Percentiles rank a stretch among this genome's conserved stretches.
These are phyloP conservation scores for Orbilia quercus DNA, from an alignment of 2,329 filamentous ascomycete species.

Conservation along the genomic window DNA sequence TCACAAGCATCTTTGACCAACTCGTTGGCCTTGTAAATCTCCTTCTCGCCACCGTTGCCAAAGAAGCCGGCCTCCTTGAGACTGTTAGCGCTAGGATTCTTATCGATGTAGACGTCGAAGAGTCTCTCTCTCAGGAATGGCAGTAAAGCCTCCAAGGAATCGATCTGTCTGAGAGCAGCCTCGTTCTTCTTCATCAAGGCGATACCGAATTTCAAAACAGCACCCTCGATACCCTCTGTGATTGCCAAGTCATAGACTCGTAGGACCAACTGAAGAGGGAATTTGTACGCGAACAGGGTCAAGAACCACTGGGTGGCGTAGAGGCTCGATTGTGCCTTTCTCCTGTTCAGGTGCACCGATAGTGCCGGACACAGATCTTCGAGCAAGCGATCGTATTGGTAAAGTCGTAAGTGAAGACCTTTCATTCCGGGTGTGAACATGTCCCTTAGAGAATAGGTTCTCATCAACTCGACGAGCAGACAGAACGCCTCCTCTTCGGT, in stretches of 20 bases:
- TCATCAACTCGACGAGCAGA: constrained; percentile 92
- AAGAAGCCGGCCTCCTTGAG: constrained; percentile 98
- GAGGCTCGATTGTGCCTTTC: constrained; percentile 86
- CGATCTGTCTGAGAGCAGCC: constrained; percentile 79
- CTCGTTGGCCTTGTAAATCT: constrained; percentile 93
- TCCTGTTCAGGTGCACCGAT: constrained; percentile 90
- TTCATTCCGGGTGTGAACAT: constrained; percentile 97
- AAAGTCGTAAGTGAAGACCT: constrained; percentile 89
- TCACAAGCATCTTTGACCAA: constrained; percentile 92
- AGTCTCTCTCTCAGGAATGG: constrained; percentile 91
- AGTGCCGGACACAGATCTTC: constrained; percentile 94
- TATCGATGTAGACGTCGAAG: constrained; percentile 97
- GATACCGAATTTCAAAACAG: constrained; percentile 92
- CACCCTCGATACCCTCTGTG: constrained; percentile 85
- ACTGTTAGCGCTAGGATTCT: constrained; percentile 88
- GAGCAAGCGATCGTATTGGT: constrained; percentile 92
- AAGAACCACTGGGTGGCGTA: constrained; percentile 99
- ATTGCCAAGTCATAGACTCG: constrained; percentile 96
- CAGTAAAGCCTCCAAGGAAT: constrained; percentile 89
- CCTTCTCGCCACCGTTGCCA: constrained; percentile 92
- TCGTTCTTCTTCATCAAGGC: constrained; percentile 97
- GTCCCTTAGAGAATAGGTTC: constrained; percentile 91
- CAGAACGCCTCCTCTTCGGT: constrained; percentile 97
- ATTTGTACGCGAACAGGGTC: constrained; percentile 97
- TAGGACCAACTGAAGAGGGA: constrained; percentile 93